A percentile compares a stretch with the other conserved stretches of the same genome.
These are phyloP conservation scores for Fomitiporia mediterranea DNA, from an alignment of 1,284 basidiomycete genomes.

Conservation along the genomic window DNA sequence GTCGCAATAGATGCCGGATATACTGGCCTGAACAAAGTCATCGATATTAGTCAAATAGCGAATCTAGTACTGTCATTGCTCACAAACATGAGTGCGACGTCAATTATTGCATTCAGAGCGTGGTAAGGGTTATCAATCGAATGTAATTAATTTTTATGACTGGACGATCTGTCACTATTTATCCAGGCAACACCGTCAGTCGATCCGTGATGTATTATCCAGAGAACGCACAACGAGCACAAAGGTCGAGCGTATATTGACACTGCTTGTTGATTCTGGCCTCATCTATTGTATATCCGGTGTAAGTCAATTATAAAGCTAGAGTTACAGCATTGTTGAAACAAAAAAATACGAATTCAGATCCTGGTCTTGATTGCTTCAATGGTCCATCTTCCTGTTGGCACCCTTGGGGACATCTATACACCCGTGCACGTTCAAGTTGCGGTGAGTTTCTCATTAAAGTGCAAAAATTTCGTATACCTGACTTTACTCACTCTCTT, in stretches of 20 bases:
- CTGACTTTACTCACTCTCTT: neutral
- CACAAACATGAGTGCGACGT: constrained; percentile 3
- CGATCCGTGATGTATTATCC: neutral
- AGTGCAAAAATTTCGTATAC: neutral
- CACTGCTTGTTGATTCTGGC: constrained; percentile 8
- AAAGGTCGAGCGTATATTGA: constrained; percentile 2
- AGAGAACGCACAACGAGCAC: neutral
- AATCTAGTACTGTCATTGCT: constrained; percentile 2
- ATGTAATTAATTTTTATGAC: neutral
- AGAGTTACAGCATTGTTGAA: neutral
- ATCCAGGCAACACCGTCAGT: neutral
- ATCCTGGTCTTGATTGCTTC: neutral
- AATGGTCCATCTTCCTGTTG: constrained; percentile 1
- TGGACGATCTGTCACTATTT: neutral
- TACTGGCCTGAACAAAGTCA: neutral
- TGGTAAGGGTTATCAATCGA: neutral
- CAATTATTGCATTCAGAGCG: neutral
- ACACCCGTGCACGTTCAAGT: neutral
- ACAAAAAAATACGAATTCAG: neutral
- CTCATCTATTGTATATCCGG: constrained; percentile 6
- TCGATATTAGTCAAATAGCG: neutral
- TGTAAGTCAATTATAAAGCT: neutral
- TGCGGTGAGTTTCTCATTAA: neutral
- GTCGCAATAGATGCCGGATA: neutral
- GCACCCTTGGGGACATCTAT: constrained; percentile 9